Evolutionary conservation across 139 green algal genomes (phyloP).

Genomic region (Spirogloea muscicola): DNA sequence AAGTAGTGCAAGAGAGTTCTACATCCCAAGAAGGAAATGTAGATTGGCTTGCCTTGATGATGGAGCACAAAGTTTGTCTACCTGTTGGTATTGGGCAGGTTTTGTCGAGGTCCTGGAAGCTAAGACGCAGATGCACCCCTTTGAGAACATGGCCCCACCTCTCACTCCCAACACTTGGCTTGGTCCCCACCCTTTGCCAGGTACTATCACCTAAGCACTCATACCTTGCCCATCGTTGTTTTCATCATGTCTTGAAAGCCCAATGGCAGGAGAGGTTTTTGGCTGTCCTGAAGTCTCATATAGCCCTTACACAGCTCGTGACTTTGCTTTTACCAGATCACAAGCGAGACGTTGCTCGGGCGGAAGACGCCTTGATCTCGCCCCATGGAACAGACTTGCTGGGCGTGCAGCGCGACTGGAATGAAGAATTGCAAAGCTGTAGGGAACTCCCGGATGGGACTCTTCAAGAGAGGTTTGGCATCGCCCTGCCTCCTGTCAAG

Average conservation of each 20-base stretch:
- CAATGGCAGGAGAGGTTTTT: too few species aligned
- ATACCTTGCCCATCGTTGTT: too few species aligned
- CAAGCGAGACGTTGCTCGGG: constrained; percentile 14
- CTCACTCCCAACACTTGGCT: constrained; percentile 39
- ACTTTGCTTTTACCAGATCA: constrained; percentile 13
- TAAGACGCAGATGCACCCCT: constrained; percentile 31
- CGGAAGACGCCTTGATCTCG: constrained; percentile 39
- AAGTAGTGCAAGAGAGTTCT: too few species aligned
- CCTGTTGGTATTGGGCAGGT: too few species aligned
- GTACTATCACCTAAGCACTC: too few species aligned
- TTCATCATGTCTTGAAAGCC: too few species aligned
- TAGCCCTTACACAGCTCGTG: too few species aligned
- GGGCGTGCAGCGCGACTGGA: constrained; percentile 36
- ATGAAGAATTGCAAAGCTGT: constrained; percentile 43
- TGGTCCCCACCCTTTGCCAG: constrained; percentile 8
- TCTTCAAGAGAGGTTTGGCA: constrained; percentile 16
- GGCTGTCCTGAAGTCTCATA: too few species aligned
- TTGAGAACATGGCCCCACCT: constrained; percentile 40
- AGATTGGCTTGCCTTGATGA: background rate
- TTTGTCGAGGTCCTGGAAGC: constrained; percentile 37
- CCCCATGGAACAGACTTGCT: constrained; percentile 20
- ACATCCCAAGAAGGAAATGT: too few species aligned
- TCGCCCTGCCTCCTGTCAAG: too few species aligned
- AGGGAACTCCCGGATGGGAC: constrained; percentile 30
- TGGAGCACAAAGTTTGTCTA: too few species aligned